Evolutionary conservation across 371 early-diverging fungal genomes (phyloP).

Genomic region (Actinomucor elegans): DNA sequence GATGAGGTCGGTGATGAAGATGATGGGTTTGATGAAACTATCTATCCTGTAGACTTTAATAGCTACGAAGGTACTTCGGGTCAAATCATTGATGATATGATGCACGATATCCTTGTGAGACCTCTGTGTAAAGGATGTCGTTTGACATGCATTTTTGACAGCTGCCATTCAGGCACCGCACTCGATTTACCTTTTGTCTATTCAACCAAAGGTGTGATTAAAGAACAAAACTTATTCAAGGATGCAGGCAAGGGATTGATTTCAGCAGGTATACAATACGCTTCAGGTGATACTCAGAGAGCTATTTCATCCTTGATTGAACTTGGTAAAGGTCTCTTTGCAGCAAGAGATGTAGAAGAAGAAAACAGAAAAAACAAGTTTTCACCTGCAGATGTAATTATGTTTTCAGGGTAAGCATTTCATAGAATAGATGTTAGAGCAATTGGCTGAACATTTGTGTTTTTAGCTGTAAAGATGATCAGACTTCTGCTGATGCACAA

Average conservation of each 20-base stretch:
- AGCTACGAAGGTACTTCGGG: conserved; percentile 58
- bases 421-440: too few relatives aligned
- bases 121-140: conserved; percentile 82
- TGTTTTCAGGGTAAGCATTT: conserved; percentile 80
- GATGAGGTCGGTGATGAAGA: conserved; percentile 83
- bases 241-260: conserved; percentile 50
- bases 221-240: conserved; percentile 49
- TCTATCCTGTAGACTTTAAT: conserved; percentile 82
- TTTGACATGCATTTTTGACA: conserved; percentile 86
- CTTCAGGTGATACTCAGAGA: conserved; percentile 43
- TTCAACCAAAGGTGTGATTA: conserved; percentile 65
- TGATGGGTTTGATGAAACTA: conserved; percentile 69
- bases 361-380: conserved; percentile 42
- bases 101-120: conserved; percentile 82
- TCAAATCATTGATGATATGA: conserved; percentile 84
- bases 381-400: conserved; percentile 76
- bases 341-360: conserved; percentile 39
- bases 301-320: conserved; percentile 43
- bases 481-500: conserved; percentile 84
- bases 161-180: conserved; percentile 83
- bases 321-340: conserved; percentile 43
- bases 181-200: conserved; percentile 87
- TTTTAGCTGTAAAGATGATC: conserved; percentile 81
- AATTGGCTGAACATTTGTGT: too few relatives aligned
- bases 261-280: conserved; percentile 51